Base-by-base conservation (phyloP, 148 eudicot species). In the Silene uniflora region DNA sequence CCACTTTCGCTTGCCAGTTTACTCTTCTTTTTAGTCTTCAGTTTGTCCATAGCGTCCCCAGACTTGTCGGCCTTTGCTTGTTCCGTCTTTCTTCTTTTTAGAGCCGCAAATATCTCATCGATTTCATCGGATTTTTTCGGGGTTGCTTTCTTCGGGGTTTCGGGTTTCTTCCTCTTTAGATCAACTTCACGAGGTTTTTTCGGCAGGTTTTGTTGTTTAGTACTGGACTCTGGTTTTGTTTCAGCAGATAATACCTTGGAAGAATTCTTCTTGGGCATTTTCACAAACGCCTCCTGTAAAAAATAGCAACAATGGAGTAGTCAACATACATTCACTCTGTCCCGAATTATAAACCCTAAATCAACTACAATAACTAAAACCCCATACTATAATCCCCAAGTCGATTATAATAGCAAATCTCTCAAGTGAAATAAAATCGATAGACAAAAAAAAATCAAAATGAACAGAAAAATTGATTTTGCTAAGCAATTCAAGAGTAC, bases 31-130 rank as follows among this genome's bases (percentile, higher is more conserved):
- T 58, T 85, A 74, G 67, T 76, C 64, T 73, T 75, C 1, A 73
- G 21, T n/a, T 81, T 87, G 49, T 72, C 73, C 58, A 75, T 78
- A 25, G 49, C 63, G 8, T 73, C 77, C 10, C 35, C 77, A 59
- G 70, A 21, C 10, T 64, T 76, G 14, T 54, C 71, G 24, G 22
- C 70, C 66, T 76, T 80, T 22, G 76, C 77, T 22, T 65, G 42
- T 46, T 80, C 88, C 1, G 80, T 58, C 56, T 84, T 87, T 83
- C 84, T 86, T 75, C 85, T 81, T 85, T 89, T 91, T 73, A 72
- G 80, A 47, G 75, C 78, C 6, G 87, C 81, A 69, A 91, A 91
- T 44, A 91, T 89, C 13, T 88, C 90, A 54, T 89, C 93, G 29
- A 89, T 82, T 78, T 78, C 84, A 70, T 82, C 68, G 0, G 17